Evolutionary conservation across 768 basidiomycete species (phyloP).

Genomic region (Tephrocybe sp.): DNA sequence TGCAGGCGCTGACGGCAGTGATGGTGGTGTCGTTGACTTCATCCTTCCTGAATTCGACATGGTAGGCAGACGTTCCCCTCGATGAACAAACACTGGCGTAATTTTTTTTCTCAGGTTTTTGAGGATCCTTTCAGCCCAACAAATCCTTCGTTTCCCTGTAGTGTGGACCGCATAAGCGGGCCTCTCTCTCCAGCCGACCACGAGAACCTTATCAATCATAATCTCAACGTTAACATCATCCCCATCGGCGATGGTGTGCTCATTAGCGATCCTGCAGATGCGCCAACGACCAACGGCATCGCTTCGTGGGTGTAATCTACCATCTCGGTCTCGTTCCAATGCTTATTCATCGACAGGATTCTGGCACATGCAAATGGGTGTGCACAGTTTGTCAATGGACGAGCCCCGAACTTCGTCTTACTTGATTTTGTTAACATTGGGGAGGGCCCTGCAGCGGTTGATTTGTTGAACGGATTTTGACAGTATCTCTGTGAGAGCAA

Average conservation of each 20-base stretch:
- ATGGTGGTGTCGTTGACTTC: too few relatives aligned
- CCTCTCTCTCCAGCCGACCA: conserved; percentile 6
- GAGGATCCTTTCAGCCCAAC: conserved; percentile 7
- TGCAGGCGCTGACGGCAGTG: conserved; percentile 32
- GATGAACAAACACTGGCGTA: too few relatives aligned
- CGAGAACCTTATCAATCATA: conserved; percentile 49
- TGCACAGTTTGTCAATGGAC: conserved; percentile 37
- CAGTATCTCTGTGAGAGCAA: too few relatives aligned
- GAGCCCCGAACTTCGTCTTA: conserved; percentile 50
- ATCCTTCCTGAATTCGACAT: conserved; percentile 58
- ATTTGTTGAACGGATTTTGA: conserved; percentile 40
- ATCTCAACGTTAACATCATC: conserved; percentile 41
- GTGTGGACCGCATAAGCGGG: conserved; percentile 5
- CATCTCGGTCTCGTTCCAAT: not conserved
- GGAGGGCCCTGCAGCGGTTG: conserved; percentile 38
- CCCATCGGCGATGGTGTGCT: conserved; percentile 27
- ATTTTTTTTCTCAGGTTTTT: conserved; percentile 1
- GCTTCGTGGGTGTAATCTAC: conserved; percentile 28
- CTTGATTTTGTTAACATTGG: conserved; percentile 53
- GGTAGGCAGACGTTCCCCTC: too few relatives aligned
- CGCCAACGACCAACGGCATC: conserved; percentile 35
- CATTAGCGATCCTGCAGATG: conserved; percentile 34
- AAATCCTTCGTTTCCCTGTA: conserved; percentile 3
- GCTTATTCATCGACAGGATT: conserved; percentile 24
- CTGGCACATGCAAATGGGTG: conserved; percentile 41